Percentiles rank a stretch among this genome's conserved stretches.
phyloP scores from a whole-genome alignment of 805 yeast species.

The Schizosaccharomyces lindneri region DNA sequence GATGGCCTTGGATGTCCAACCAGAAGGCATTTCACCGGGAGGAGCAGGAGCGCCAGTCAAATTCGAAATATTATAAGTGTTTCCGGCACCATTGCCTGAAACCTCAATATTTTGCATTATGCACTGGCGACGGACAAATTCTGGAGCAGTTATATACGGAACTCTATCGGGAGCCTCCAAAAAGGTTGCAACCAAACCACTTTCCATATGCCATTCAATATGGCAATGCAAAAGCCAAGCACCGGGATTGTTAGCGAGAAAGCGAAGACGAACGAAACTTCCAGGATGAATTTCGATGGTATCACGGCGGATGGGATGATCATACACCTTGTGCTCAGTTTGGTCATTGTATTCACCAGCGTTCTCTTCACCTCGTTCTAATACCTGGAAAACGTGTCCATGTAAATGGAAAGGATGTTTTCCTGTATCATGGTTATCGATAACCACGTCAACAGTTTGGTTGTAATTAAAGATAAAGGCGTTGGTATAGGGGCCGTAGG shows the following conservation, averaged over 20 bases:
- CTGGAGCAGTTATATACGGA: slow-evolving; percentile 33
- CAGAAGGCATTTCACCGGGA: slow-evolving; percentile 33
- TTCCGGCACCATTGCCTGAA: slow-evolving; percentile 79
- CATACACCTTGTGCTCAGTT: slow-evolving; percentile 28
- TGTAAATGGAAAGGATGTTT: slow-evolving; percentile 94
- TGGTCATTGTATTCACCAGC: slow-evolving; percentile 34
- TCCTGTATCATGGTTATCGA: slow-evolving; percentile 77
- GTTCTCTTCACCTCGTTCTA: slow-evolving; percentile 39
- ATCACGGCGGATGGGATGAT: slow-evolving; percentile 67
- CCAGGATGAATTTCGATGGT: slow-evolving; percentile 54
- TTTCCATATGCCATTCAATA: slow-evolving; percentile 92
- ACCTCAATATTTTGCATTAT: slow-evolving; percentile 24
- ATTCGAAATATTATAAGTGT: slow-evolving; percentile 35
- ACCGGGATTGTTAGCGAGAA: slow-evolving; percentile 87
- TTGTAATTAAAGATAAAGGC: slow-evolving; percentile 42
- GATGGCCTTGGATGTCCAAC: slow-evolving; percentile 86
- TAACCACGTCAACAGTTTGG: slow-evolving; percentile 50
- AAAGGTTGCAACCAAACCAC: slow-evolving; percentile 63
- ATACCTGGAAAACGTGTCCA: slow-evolving; percentile 72
- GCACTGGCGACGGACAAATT: slow-evolving; percentile 35
- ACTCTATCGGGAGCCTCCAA: slow-evolving; percentile 64
- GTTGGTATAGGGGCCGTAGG: slow-evolving; percentile 66
- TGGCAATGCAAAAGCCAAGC: slow-evolving; percentile 98
- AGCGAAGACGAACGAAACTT: slow-evolving; percentile 66
- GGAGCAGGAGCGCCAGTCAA: slow-evolving; percentile 37